A percentile compares a stretch with the other conserved stretches of the same genome.
Conservation (phyloP, 1,284 basidiomycete species). For the Microbotryum lychnidis-dioicae region DNA sequence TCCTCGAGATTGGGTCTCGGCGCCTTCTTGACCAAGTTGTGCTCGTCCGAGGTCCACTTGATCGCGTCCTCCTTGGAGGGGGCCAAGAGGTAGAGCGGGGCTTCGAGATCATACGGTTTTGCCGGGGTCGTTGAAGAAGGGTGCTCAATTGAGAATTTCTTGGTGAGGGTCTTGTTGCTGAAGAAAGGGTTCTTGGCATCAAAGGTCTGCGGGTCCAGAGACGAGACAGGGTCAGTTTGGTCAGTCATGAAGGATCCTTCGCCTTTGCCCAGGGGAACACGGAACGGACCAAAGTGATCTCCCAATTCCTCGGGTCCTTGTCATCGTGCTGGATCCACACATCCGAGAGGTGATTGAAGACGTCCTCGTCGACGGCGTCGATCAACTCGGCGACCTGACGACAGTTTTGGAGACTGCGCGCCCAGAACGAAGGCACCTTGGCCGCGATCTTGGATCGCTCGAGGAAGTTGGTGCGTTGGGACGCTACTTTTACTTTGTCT, state of each 20-base stretch:
- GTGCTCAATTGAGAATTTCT: slow-evolving; percentile 21
- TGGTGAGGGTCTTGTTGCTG: slow-evolving; percentile 19
- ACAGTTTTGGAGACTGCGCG: slow-evolving; percentile 20
- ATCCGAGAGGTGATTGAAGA: slow-evolving; percentile 25
- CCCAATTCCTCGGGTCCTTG: slow-evolving; percentile 23
- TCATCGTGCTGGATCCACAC: slow-evolving; percentile 25
- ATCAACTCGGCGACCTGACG: slow-evolving; percentile 7
- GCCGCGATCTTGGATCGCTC: slow-evolving; percentile 21
- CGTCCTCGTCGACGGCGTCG: slow-evolving; percentile 31
- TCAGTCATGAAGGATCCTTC: not conserved
- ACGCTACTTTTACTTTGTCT: slow-evolving; percentile 24
- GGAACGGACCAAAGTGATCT: slow-evolving; percentile 20
- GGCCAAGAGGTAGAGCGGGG: slow-evolving; percentile 15
- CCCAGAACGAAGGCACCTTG: slow-evolving; percentile 32
- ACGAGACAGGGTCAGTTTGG: not conserved
- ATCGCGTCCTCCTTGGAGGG: not conserved
- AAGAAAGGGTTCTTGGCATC: slow-evolving; percentile 33
- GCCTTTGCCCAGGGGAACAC: too few relatives aligned
- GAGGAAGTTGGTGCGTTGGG: slow-evolving; percentile 20
- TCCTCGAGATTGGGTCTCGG: slow-evolving; percentile 23
- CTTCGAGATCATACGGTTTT: slow-evolving; percentile 28
- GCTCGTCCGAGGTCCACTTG: slow-evolving; percentile 31
- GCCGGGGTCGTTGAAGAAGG: slow-evolving; percentile 9
- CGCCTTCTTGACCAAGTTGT: slow-evolving; percentile 31
- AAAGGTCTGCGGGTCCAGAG: slow-evolving; percentile 18